Conservation (phyloP, 768 basidiomycete genomes). For the Boletus pseudopeckii region DNA sequence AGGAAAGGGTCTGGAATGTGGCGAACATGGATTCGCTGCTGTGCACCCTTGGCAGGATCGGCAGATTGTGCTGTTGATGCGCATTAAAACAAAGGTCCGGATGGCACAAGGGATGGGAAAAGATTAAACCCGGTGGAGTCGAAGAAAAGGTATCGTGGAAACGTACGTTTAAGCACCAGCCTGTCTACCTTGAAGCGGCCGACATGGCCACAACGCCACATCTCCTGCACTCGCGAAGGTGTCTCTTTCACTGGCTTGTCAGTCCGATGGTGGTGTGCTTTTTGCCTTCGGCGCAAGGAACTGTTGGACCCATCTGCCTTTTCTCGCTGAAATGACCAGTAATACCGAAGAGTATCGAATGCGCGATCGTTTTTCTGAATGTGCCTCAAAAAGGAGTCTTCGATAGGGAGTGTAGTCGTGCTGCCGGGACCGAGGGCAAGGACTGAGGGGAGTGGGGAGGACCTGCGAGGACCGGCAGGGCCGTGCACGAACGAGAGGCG, state of each 20-base stretch:
- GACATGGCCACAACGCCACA: slow-evolving; percentile 62
- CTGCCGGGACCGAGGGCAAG: slow-evolving; percentile 28
- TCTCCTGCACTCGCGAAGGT: slow-evolving; percentile 43
- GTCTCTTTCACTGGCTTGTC: slow-evolving; percentile 20
- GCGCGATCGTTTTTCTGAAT: slow-evolving; percentile 38
- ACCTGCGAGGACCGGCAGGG: slow-evolving; percentile 4
- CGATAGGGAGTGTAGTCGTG: slow-evolving; percentile 32
- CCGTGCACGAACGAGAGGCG: slow-evolving; percentile 18
- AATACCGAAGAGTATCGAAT: slow-evolving; percentile 42
- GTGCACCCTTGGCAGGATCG: slow-evolving; percentile 55
- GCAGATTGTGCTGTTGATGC: slow-evolving; percentile 33
- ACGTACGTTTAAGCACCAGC: slow-evolving; percentile 35
- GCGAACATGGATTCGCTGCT: slow-evolving; percentile 64
- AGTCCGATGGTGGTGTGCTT: slow-evolving; percentile 8
- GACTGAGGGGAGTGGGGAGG: slow-evolving; percentile 27
- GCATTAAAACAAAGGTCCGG: not conserved
- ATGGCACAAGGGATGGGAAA: not conserved
- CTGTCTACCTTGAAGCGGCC: slow-evolving; percentile 63
- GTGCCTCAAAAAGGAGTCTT: slow-evolving; percentile 40
- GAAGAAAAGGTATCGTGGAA: slow-evolving; percentile 23
- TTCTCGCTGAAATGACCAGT: slow-evolving; percentile 63
- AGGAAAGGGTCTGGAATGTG: slow-evolving; percentile 51
- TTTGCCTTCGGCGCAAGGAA: slow-evolving; percentile 25
- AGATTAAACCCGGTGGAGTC: not conserved
- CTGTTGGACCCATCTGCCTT: slow-evolving; percentile 35